These are phyloP conservation scores for Suillus americanus DNA, from an alignment of 768 basidiomycete species.

Conservation along the genomic window DNA sequence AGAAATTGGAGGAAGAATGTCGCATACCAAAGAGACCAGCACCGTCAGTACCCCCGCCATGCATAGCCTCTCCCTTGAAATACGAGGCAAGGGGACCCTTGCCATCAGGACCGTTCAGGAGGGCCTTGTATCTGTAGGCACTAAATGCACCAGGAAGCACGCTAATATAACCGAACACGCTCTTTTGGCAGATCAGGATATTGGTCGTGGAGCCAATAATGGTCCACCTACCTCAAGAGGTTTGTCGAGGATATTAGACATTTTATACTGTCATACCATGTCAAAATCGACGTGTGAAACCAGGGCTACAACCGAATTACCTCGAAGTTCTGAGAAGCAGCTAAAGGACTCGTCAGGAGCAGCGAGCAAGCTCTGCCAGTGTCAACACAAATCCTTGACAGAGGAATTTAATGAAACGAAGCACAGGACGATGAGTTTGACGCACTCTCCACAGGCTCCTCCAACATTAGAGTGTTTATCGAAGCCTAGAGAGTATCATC, in stretches of 20 bases:
- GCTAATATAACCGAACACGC: constrained; percentile 84
- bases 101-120: constrained; percentile 84
- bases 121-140: constrained; percentile 86
- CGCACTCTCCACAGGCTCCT: constrained; percentile 93
- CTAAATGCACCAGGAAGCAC: constrained; percentile 92
- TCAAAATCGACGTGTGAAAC: constrained; percentile 5
- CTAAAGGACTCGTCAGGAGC: constrained; percentile 71
- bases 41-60: constrained; percentile 52
- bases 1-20: not conserved
- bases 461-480: constrained; percentile 85
- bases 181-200: constrained; percentile 34
- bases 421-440: not conserved
- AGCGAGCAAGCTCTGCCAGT: constrained; percentile 71
- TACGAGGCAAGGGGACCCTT: constrained; percentile 89
- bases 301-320: constrained; percentile 28
- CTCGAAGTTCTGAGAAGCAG: constrained; percentile 96
- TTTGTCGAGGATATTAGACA: constrained; percentile 95
- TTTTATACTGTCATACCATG: constrained; percentile 66
- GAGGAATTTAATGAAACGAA: constrained; percentile 1
- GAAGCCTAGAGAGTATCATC: constrained; percentile 44
- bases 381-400: constrained; percentile 74
- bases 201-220: constrained; percentile 2
- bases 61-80: constrained; percentile 92
- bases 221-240: constrained; percentile 70
- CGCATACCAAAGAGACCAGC: constrained; percentile 66